Evolutionary conservation across 2,329 filamentous ascomycete species (phyloP), one percentile per base, ranked within the genome.

Genomic region (Davidsoniella virescens): DNA sequence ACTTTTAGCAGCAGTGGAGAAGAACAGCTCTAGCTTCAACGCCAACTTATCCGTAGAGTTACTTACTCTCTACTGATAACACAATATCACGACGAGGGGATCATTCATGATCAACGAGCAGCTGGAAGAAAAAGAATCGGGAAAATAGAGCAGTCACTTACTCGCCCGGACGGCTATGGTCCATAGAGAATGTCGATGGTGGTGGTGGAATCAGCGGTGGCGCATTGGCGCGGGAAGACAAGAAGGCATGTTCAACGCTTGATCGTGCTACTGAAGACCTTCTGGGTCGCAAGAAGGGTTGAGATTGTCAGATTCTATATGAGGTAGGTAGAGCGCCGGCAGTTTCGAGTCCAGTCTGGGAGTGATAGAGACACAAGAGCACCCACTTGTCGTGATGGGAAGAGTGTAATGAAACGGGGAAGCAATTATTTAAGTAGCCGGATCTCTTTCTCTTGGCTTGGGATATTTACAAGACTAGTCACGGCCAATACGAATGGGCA

Each of bases 101-200:
- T 29, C 5, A 29, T 33, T 45, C 20, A 25, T 29, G 4, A 33
- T 12, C 12, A 18, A 23, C 10, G 18, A 29, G 29, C 8, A 33
- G 29, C 20, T 44, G 12, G 6, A n/a, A 44, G 14, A 25, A n/a
- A 12, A 20, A 3, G 5, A 12, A 29, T 25, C 6, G 18, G 14
- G 25, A 16, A 17, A 29, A 44, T 23, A 37, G 8, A 9, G 17
- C 2, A 9, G 40, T 40, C 20, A 52, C 50, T 52, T 52, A 52
- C 50, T 52, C 50, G 45, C 50, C 50, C 45, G 23, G 9, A n/a
- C 40, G 50, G 41, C 18, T 44, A 46, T 47, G 33, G 29, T 52
- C 50, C 50, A 52, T 52, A 52, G 39, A 52, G 50, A 45, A 41
- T 25, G 40, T 14, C 36, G 41, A 40, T 9, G 12, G 33, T 5